Percentiles rank a stretch among this genome's conserved stretches.
phyloP scores from a whole-genome alignment of 2,329 filamentous ascomycete genomes.

The Acrodontium crateriforme region DNA sequence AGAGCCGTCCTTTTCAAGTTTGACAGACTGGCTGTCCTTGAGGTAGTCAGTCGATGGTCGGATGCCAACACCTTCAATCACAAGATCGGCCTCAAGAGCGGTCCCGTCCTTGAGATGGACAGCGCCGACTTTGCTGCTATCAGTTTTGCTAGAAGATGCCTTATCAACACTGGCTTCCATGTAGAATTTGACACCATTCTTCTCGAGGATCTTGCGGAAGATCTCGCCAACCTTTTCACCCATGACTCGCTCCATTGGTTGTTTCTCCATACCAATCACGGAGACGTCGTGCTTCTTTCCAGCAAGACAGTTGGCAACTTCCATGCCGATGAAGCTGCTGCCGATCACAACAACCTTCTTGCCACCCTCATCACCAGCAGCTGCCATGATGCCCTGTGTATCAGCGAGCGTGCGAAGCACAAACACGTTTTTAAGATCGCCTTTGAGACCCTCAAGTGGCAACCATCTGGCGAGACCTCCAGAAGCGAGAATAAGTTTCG shows the following conservation, averaged over 20 bases:
- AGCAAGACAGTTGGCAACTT: constrained; percentile 71
- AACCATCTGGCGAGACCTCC: constrained; percentile 65
- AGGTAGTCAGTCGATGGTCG: constrained; percentile 74
- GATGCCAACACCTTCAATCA: constrained; percentile 85
- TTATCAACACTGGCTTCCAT: constrained; percentile 71
- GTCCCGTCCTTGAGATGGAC: constrained; percentile 80
- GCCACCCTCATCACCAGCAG: constrained; percentile 61
- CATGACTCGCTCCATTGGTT: constrained; percentile 74
- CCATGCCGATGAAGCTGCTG: constrained; percentile 95
- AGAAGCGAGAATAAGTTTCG: constrained; percentile 80
- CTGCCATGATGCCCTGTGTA: constrained; percentile 60
- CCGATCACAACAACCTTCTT: constrained; percentile 92
- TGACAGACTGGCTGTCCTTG: constrained; percentile 52
- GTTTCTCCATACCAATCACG: constrained; percentile 76
- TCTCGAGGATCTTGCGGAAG: constrained; percentile 66
- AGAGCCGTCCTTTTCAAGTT: constrained; percentile 73
- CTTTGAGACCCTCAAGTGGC: constrained; percentile 71
- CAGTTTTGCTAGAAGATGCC: constrained; percentile 55
- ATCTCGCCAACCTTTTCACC: constrained; percentile 68
- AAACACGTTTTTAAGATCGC: constrained; percentile 73
- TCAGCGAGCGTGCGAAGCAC: constrained; percentile 66
- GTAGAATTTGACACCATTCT: constrained; percentile 78
- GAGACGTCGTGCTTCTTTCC: constrained; percentile 69
- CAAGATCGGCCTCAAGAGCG: constrained; percentile 69
- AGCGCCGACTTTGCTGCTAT: constrained; percentile 61